Base-by-base conservation (phyloP, 768 basidiomycete genomes). In the Pleurotus ostreatus region DNA sequence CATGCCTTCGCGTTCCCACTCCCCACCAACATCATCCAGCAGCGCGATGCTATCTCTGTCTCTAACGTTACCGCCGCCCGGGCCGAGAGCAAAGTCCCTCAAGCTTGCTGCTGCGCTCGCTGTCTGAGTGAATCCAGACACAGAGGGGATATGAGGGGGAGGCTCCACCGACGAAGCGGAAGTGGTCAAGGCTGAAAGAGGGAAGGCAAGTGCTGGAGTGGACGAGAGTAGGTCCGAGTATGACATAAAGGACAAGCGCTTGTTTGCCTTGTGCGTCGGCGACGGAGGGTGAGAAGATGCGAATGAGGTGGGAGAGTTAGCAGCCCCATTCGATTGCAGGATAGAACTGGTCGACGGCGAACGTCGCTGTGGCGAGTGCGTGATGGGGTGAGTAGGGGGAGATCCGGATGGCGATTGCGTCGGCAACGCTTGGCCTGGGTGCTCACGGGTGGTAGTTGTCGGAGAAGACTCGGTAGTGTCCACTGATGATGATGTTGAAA, bases 191-290 rank as follows among this genome's bases (percentile, higher is more conserved):
- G 83, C 82, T 0, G 84, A 84, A 2, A 96, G 80, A 1, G 91
- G 81, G 41, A 86, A 78, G 11, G 84, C 83, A 8, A 86, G 78
- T 0, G 85, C 75, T 0, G 94, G 94, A 0, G 90, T 84, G 0
- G 86, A 88, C 0, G 87, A 74, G 41, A 95, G 82, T 2, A 95
- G 79, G 68, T 95, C 93, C 23, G 86, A 81, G 69, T 94, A 94
- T 3, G 92, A 89, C 71, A 95, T 81, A 77, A 94, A 96, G 0
- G 92, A 94, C 9, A 93, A 81, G 2, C 91, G 86, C 62, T 93
- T 92, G 25, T 75, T 73, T 2, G 77, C 68, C 1, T 59, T 60
- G 52, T 78, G 74, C 1, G 77, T 74, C 4, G 84, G 79, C 9
- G 81, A 81, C 16, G 81, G 75, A 7, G 76, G 74, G 54, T 63